A percentile compares a stretch with the other conserved stretches of the same genome.
phyloP scores from a whole-genome alignment of 1,139 yeast species.

The Protomyces gravidus region DNA sequence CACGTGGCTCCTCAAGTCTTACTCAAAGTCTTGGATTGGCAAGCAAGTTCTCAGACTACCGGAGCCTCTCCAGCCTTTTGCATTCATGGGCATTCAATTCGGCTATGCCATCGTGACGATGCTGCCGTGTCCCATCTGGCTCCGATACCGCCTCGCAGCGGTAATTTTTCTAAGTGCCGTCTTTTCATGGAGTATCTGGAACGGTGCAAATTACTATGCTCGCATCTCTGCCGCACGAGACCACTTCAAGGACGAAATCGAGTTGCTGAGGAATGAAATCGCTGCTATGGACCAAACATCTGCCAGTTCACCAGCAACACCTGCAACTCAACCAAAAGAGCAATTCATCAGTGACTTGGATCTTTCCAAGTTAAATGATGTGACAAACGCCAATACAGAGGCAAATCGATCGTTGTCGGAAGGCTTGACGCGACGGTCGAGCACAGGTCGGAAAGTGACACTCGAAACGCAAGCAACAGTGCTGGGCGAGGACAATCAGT shows the following conservation, averaged over 20 bases:
- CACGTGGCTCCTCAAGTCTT: slow-evolving; percentile 60
- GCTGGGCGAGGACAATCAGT: not conserved
- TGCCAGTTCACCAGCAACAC: slow-evolving; percentile 17
- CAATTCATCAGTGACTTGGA: slow-evolving; percentile 24
- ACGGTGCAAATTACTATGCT: slow-evolving; percentile 91
- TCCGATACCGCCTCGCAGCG: slow-evolving; percentile 62
- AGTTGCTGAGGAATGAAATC: slow-evolving; percentile 64
- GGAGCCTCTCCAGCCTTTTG: slow-evolving; percentile 74
- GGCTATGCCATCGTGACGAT: slow-evolving; percentile 82
- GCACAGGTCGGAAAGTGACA: slow-evolving; percentile 1
- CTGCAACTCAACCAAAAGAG: slow-evolving; percentile 11
- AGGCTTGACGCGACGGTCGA: not conserved
- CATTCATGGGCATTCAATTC: slow-evolving; percentile 82
- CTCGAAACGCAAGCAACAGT: slow-evolving; percentile 3
- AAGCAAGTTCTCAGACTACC: slow-evolving; percentile 76
- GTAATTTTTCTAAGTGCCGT: slow-evolving; percentile 64
- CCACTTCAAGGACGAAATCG: slow-evolving; percentile 70
- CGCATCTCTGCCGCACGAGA: slow-evolving; percentile 79
- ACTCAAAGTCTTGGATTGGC: slow-evolving; percentile 64
- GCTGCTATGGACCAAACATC: slow-evolving; percentile 35
- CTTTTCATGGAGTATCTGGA: slow-evolving; percentile 73
- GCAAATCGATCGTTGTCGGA: not conserved
- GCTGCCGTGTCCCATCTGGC: slow-evolving; percentile 86
- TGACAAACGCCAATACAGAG: slow-evolving; percentile 10
- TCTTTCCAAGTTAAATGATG: not conserved